Conservation (phyloP, 2,329 filamentous ascomycete species). For the Grosmannia huntii region DNA sequence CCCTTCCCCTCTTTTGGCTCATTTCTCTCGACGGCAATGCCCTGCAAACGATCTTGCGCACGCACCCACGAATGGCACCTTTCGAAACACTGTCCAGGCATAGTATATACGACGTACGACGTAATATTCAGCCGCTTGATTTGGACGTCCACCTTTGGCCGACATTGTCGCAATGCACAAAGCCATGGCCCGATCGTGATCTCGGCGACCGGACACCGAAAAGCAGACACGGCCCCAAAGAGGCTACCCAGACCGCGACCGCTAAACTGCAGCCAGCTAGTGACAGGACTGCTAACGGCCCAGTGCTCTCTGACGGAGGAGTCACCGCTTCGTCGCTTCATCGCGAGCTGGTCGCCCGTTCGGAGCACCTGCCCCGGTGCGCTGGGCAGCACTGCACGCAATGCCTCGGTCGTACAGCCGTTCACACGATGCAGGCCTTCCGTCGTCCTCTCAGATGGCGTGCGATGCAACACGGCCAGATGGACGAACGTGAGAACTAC, state of each 20-base stretch:
- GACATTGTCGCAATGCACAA: background rate
- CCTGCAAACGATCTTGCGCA: background rate
- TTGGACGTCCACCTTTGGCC: background rate
- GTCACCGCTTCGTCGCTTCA: no score
- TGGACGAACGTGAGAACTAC: constrained; percentile 7
- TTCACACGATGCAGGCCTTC: background rate
- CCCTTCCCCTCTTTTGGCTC: background rate
- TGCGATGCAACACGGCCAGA: constrained; percentile 10
- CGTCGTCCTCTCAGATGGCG: background rate
- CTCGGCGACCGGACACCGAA: no score
- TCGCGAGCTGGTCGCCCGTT: no score
- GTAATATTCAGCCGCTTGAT: background rate
- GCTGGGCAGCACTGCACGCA: no score
- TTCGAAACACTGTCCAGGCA: background rate
- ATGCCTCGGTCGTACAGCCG: no score
- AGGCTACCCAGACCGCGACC: no score
- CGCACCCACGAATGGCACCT: background rate
- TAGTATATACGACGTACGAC: background rate
- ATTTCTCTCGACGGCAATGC: background rate
- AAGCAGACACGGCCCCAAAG: no score
- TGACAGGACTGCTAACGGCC: no score
- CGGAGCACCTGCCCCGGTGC: no score
- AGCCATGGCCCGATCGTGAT: no score
- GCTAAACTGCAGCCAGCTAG: no score
- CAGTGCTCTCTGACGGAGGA: no score